phyloP scores from a whole-genome alignment of 495 filamentous ascomycete species.

The Xylaria telfairii region DNA sequence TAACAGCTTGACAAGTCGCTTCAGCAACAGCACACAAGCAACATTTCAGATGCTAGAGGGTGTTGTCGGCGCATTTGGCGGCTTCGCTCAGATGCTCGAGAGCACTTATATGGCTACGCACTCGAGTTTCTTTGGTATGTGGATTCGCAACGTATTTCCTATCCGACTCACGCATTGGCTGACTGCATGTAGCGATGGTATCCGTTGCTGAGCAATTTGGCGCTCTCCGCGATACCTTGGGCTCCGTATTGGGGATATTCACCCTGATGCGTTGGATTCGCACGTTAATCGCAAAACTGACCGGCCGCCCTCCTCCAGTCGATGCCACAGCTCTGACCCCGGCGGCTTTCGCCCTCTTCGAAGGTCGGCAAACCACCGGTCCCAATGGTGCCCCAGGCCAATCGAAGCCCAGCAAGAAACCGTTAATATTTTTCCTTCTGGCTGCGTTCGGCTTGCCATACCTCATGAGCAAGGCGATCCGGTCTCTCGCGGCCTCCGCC shows the following conservation, averaged over 20 bases:
- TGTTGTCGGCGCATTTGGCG: slow-evolving; percentile 96
- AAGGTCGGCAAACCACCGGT: slow-evolving; percentile 58
- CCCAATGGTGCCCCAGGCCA: slow-evolving; percentile 56
- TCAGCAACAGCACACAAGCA: slow-evolving; percentile 90
- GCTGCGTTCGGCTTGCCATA: slow-evolving; percentile 95
- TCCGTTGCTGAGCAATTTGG: slow-evolving; percentile 97
- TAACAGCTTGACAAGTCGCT: slow-evolving; percentile 87
- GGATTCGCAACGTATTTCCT: background rate
- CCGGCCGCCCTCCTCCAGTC: slow-evolving; percentile 89
- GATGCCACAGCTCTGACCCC: slow-evolving; percentile 86
- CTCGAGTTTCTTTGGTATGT: slow-evolving; percentile 95
- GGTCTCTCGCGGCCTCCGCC: slow-evolving; percentile 78
- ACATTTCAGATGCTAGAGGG: slow-evolving; percentile 99
- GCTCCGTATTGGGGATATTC: slow-evolving; percentile 93
- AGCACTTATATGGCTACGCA: slow-evolving; percentile 99
- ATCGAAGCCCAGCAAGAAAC: slow-evolving; percentile 85
- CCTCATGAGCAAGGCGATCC: slow-evolving; percentile 93
- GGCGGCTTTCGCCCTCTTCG: slow-evolving; percentile 86
- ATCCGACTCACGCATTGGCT: slow-evolving; percentile 23
- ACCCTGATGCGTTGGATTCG: slow-evolving; percentile 93
- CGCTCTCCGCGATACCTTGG: slow-evolving; percentile 90
- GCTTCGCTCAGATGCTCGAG: slow-evolving; percentile 99
- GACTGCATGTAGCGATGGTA: slow-evolving; percentile 80
- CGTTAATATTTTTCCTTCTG: slow-evolving; percentile 92
- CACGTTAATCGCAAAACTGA: slow-evolving; percentile 88